Evolutionary conservation across 2,329 filamentous ascomycete genomes (phyloP).

Genomic region (Drechmeria coniospora): DNA sequence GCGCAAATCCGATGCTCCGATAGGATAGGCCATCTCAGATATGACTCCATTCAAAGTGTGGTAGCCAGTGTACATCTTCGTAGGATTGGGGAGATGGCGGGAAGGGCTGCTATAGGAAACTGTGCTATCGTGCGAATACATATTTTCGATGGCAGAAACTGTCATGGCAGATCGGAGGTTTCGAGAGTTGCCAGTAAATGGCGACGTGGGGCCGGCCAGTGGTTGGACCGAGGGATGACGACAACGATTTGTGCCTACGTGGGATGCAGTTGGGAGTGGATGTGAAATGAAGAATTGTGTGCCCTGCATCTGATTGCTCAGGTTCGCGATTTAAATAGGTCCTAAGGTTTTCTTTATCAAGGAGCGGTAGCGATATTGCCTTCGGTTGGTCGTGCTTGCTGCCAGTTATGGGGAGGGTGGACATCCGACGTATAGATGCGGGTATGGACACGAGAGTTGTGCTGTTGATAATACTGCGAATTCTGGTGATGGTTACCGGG

Average conservation of each 20-base stretch:
- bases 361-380: too few species aligned
- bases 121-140: conserved; percentile 15
- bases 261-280: conserved; percentile 22
- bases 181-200: conserved; percentile 37
- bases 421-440: too few species aligned
- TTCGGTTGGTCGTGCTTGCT: too few species aligned
- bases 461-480: background rate
- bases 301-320: conserved; percentile 21
- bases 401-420: too few species aligned
- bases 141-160: conserved; percentile 30
- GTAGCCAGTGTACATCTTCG: conserved; percentile 27
- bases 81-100: conserved; percentile 31
- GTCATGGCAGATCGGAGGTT: conserved; percentile 42
- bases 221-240: conserved; percentile 42
- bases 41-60: conserved; percentile 21
- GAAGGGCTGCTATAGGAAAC: conserved; percentile 19
- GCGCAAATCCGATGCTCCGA: conserved; percentile 19
- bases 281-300: conserved; percentile 23
- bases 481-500: background rate
- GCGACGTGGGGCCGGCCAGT: conserved; percentile 43
- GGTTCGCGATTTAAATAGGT: too few species aligned
- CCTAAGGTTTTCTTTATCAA: too few species aligned
- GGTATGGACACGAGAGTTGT: too few species aligned
- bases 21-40: conserved; percentile 24
- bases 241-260: conserved; percentile 45